These are phyloP conservation scores for Martiniozyma asiatica DNA, from an alignment of 1,139 yeast genomes.

Conservation along the genomic window DNA sequence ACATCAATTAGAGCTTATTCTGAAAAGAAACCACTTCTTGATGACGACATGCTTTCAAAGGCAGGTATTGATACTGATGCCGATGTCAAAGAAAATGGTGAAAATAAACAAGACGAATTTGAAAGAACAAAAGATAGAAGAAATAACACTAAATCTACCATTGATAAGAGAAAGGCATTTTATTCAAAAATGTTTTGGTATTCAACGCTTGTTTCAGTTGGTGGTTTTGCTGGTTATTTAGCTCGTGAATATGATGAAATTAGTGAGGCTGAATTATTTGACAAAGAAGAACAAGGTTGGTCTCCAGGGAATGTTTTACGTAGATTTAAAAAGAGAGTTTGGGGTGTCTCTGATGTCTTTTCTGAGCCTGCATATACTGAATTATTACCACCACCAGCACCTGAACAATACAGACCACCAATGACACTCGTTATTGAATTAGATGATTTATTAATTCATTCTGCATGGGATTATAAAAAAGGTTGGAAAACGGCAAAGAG, in stretches of 20 bases:
- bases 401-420: constrained; percentile 89
- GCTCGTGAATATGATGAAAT: constrained; percentile 75
- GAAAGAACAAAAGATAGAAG: constrained; percentile 26
- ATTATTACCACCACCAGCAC: constrained; percentile 83
- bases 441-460: constrained; percentile 83
- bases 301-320: constrained; percentile 52
- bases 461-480: constrained; percentile 81
- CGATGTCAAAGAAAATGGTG: constrained; percentile 12
- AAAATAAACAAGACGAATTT: constrained; percentile 16
- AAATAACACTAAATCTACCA: constrained; percentile 54
- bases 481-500: constrained; percentile 99
- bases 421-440: constrained; percentile 78
- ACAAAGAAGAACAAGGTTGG: constrained; percentile 56
- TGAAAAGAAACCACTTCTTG: constrained; percentile 39
- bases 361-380: constrained; percentile 91
- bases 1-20: too few species aligned
- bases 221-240: constrained; percentile 63
- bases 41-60: constrained; percentile 69
- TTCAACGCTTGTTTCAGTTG: constrained; percentile 44
- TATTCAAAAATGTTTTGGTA: constrained; percentile 61
- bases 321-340: constrained; percentile 60
- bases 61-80: constrained; percentile 66
- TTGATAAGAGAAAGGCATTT: constrained; percentile 54
- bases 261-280: constrained; percentile 49
- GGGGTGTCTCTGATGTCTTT: constrained; percentile 70